A percentile compares a stretch with the other conserved stretches of the same genome.
Evolutionary conservation across 2,329 filamentous ascomycete species (phyloP).

Genomic region (Tolypocladium tundrense): DNA sequence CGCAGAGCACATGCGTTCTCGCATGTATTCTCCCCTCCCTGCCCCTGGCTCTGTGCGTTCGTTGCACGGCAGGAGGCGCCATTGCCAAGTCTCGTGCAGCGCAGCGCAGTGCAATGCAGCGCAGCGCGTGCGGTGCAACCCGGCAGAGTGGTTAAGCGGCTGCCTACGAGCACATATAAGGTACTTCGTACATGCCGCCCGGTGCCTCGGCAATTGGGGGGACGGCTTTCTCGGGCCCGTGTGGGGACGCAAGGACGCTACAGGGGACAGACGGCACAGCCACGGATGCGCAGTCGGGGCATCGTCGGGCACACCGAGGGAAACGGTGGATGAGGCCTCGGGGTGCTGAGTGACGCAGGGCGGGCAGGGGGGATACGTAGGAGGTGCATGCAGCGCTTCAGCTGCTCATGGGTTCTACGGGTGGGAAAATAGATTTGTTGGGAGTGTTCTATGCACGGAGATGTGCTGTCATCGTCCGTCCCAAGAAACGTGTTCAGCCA

Average conservation of each 20-base stretch:
- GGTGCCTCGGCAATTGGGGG: not conserved
- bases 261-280: not conserved
- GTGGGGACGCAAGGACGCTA: not conserved
- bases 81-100: not conserved
- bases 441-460: not conserved
- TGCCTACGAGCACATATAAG: too few relatives aligned
- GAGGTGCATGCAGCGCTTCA: not conserved
- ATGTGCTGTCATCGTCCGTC: not conserved
- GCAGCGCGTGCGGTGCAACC: not conserved
- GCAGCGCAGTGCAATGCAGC: too few relatives aligned
- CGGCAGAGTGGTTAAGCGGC: not conserved
- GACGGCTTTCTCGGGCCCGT: not conserved
- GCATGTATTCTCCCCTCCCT: too few relatives aligned
- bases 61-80: too few relatives aligned
- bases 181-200: too few relatives aligned
- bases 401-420: not conserved
- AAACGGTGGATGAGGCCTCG: not conserved
- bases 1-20: too few relatives aligned
- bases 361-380: not conserved
- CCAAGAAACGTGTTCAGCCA: not conserved
- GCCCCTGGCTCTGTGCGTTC: too few relatives aligned
- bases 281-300: not conserved
- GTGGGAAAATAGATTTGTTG: not conserved
- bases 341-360: not conserved
- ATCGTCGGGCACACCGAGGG: not conserved